Evolutionary conservation across 352 stramenopile species (phyloP).

Genomic region (Pythium periplocum): DNA sequence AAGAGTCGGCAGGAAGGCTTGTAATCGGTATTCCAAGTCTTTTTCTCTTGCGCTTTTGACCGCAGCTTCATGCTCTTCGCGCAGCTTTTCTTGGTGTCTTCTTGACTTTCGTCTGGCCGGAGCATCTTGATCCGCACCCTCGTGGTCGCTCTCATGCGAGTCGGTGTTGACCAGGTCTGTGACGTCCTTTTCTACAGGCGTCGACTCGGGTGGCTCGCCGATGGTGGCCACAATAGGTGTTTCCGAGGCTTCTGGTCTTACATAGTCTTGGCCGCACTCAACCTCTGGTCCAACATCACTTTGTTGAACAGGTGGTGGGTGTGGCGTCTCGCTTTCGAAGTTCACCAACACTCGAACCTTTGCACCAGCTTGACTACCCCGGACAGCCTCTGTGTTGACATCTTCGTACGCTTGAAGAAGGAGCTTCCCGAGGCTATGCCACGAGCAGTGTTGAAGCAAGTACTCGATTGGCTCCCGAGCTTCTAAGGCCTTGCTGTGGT

Average conservation of each 20-base stretch:
- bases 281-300: too few relatives aligned
- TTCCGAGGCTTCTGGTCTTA: too few relatives aligned
- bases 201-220: too few relatives aligned
- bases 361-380: too few relatives aligned
- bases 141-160: too few relatives aligned
- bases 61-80: conserved; percentile 62
- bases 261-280: too few relatives aligned
- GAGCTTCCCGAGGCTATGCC: conserved; percentile 47
- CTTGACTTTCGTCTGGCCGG: conserved; percentile 51
- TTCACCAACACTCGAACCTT: too few relatives aligned
- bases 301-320: too few relatives aligned
- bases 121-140: conserved; percentile 2
- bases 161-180: too few relatives aligned
- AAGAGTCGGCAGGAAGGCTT: conserved; percentile 31
- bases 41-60: conserved; percentile 57
- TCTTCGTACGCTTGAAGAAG: conserved; percentile 66
- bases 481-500: background rate
- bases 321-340: too few relatives aligned
- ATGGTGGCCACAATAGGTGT: too few relatives aligned
- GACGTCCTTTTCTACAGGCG: too few relatives aligned
- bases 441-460: conserved; percentile 36
- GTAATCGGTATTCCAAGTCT: conserved; percentile 46
- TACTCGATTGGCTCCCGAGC: conserved; percentile 24
- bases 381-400: background rate
- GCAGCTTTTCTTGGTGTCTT: conserved; percentile 55